phyloP scores from a whole-genome alignment of 768 basidiomycete species.

The Leccinum variicolor region DNA sequence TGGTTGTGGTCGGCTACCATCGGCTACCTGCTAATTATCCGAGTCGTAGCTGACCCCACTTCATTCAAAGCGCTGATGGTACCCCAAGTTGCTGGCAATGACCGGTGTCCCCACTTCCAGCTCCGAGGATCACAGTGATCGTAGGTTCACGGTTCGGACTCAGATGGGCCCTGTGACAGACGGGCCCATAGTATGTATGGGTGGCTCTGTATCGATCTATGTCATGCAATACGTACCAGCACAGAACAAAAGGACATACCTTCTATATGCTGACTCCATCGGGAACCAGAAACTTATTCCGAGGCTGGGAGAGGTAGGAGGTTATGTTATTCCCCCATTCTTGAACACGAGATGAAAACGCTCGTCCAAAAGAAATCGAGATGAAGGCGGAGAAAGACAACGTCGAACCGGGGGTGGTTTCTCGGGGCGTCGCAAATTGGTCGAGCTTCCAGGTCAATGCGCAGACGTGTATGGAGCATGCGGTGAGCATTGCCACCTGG shows the following conservation, averaged over 20 bases:
- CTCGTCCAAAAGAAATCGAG: slow-evolving; percentile 29
- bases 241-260: not conserved
- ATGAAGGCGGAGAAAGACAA: slow-evolving; percentile 50
- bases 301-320: slow-evolving; percentile 43
- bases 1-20: not conserved
- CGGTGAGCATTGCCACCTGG: slow-evolving; percentile 28
- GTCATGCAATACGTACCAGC: not conserved
- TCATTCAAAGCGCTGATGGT: not conserved
- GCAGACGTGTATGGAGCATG: slow-evolving; percentile 35
- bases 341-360: slow-evolving; percentile 43
- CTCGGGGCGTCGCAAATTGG: slow-evolving; percentile 15
- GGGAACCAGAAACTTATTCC: too few relatives aligned
- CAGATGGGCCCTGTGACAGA: not conserved
- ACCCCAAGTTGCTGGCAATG: not conserved
- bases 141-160: too few relatives aligned
- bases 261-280: too few relatives aligned
- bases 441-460: slow-evolving; percentile 1
- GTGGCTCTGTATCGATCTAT: not conserved
- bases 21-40: not conserved
- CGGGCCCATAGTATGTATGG: not conserved
- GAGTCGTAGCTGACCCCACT: not conserved
- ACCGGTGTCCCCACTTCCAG: too few relatives aligned
- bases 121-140: too few relatives aligned
- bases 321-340: slow-evolving; percentile 49
- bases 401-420: slow-evolving; percentile 40